phyloP scores from a whole-genome alignment of 768 basidiomycete genomes.

The Collybia mongolica region DNA sequence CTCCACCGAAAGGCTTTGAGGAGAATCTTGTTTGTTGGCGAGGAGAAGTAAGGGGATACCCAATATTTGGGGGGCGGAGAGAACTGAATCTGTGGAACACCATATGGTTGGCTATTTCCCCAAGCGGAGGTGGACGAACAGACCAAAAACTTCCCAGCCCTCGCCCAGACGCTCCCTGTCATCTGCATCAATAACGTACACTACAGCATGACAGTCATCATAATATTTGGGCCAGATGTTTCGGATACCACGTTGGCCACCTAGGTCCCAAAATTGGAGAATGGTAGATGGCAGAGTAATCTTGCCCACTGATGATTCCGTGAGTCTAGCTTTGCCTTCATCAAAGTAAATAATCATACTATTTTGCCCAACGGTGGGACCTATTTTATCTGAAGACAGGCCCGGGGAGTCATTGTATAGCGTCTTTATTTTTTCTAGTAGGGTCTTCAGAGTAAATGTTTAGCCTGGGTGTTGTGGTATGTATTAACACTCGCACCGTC shows the following conservation, averaged over 20 bases:
- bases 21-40: conserved; percentile 95
- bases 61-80: conserved; percentile 87
- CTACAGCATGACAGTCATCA: conserved; percentile 95
- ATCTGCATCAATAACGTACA: conserved; percentile 91
- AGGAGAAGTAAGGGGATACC: conserved; percentile 88
- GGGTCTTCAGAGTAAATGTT: conserved; percentile 49
- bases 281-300: conserved; percentile 92
- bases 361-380: conserved; percentile 96
- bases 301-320: conserved; percentile 68
- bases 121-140: conserved; percentile 22
- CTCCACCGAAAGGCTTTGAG: conserved; percentile 76
- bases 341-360: conserved; percentile 50
- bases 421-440: conserved; percentile 93
- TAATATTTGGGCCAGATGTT: conserved; percentile 96
- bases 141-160: conserved; percentile 98
- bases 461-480: not conserved
- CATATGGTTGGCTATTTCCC: conserved; percentile 8
- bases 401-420: conserved; percentile 85
- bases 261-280: conserved; percentile 96
- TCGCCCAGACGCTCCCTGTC: conserved; percentile 88
- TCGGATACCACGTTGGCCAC: conserved; percentile 91
- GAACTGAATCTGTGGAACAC: conserved; percentile 63
- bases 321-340: not conserved
- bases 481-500: conserved; percentile 49
- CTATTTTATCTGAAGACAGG: conserved; percentile 90